Percentiles rank a stretch among this genome's conserved stretches.
Conservation (phyloP, 2,329 filamentous ascomycete species). For the Aspergillus neoniger region DNA sequence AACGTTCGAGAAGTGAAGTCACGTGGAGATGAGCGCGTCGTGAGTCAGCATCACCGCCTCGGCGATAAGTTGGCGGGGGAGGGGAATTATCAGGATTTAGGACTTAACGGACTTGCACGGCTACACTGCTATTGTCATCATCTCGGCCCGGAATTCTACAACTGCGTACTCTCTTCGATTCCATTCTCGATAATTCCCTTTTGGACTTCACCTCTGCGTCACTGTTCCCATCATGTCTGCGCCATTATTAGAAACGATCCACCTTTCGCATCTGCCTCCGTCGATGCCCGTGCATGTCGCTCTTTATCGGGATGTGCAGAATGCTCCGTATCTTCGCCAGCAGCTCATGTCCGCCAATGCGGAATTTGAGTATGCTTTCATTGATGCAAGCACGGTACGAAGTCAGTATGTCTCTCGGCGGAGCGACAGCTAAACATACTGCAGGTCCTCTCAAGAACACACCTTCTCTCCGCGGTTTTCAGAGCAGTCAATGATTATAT, state of each 20-base stretch:
- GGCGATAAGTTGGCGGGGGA: slow-evolving; percentile 22
- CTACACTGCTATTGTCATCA: not conserved
- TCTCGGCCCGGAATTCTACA: not conserved
- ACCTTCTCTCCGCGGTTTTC: slow-evolving; percentile 75
- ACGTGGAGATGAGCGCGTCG: slow-evolving; percentile 11
- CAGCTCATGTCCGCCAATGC: slow-evolving; percentile 83
- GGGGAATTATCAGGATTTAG: slow-evolving; percentile 9
- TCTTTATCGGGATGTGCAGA: slow-evolving; percentile 74
- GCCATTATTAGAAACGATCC: slow-evolving; percentile 62
- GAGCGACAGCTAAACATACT: not conserved
- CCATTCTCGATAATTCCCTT: not conserved
- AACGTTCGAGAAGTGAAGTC: slow-evolving; percentile 41
- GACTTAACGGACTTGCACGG: slow-evolving; percentile 6
- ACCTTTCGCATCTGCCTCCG: slow-evolving; percentile 73
- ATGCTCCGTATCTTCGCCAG: slow-evolving; percentile 74
- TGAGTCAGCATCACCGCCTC: slow-evolving; percentile 19
- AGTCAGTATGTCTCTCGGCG: not conserved
- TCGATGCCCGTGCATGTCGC: slow-evolving; percentile 69
- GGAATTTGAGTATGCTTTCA: slow-evolving; percentile 88
- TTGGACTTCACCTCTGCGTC: not conserved
- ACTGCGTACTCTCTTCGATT: not conserved
- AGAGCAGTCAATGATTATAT: slow-evolving; percentile 70
- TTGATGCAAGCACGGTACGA: slow-evolving; percentile 77
- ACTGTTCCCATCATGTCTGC: slow-evolving; percentile 25
- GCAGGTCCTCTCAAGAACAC: slow-evolving; percentile 70